Evolutionary conservation across 495 filamentous ascomycete genomes (phyloP), one percentile per base, ranked within the genome.

Genomic region (Evansstolkia leycettana): DNA sequence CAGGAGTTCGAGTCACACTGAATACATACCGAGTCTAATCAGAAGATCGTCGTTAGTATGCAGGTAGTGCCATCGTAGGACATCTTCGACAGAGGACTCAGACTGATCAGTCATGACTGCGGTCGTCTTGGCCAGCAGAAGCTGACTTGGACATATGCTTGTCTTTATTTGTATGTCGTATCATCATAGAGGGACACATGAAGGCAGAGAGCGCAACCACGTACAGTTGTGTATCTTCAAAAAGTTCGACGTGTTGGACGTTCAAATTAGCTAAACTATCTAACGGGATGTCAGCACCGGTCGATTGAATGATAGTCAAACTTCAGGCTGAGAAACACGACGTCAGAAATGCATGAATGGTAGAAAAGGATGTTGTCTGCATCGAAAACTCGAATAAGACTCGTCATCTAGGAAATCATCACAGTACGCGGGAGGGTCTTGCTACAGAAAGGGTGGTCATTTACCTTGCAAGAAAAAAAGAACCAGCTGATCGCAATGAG

Each of bases 331-430:
- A 37, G 31, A 36, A 20, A 32, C 34, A 34, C 18, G 29, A 41
- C 50, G 42, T 72, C 67, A 71, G 67, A 56, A 56, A 64, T 46
- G 69, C 67, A 73, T 73, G 69, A 73, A 73, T 73, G 69, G 69
- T 71, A 63, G 53, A 54, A 54, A 55, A 58, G 61, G 65, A 46
- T 42, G 55, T 55, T 72, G 65, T 73, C 69, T 62, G 65, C 69
- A 73, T 70, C 58, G 69, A 67, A 54, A 69, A 73, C 58, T 67
- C 69, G 58, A 60, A 73, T 73, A 65, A 69, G 69, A 73, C 69
- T 73, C 69, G 69, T 73, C 69, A 73, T 73, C 69, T 73, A 70
- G 50, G 55, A 37, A 47, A 59, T 69, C 67, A 72, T 72, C 67
- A 70, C 51, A 39, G 37, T 48, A 48, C 37, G 38, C 52, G 47